Base-by-base conservation (phyloP, 495 filamentous ascomycete species). In the Viridothelium virens region DNA sequence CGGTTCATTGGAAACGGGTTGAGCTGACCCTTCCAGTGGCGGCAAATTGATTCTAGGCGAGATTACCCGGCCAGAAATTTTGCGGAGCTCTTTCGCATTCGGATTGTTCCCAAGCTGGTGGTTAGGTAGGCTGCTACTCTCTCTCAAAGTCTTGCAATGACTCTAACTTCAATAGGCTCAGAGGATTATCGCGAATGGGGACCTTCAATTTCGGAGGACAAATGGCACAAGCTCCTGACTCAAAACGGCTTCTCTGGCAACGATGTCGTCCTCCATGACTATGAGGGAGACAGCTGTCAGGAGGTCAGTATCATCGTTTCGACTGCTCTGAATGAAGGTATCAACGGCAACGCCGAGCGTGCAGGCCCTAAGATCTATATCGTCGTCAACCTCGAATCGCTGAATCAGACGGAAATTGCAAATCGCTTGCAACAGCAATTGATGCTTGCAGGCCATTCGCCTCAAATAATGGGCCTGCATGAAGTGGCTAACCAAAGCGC, bases 91-190 rank as follows among this genome's bases (percentile, higher is more conserved):
- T 11, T 39, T 65, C 36, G 34, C 36, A 4, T 59, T 65, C 18
- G 64, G 64, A 4, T 34, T 37, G n/a, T 36, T 65, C 18, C 64
- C 64, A 36, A 46, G 64, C 10, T 65, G 64, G 64, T 65, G 64
- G 64, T 12, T 61, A 33, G 3, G 62, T 41, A 48, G 46, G 62
- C 14, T 44, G 7, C 41, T 44, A 25, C 25, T 25, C 25, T 25
- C 25, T 25, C 25, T 25, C 25, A 25, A 25, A 25, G 25, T 25
- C 25, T 25, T 25, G 25, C 25, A 25, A 25, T 25, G 25, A 25
- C 25, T 25, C 25, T 25, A 25, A 25, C 25, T 1, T 25, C 25
- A 25, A 25, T 25, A 25, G 25, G 25, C 25, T 25, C 25, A 53
- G 48, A 53, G 18, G 11, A 14, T 5, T 9, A 53, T 25, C 48